A percentile compares a stretch with the other conserved stretches of the same genome.
These are phyloP conservation scores for Fusarium decemcellulare DNA, from an alignment of 2,329 filamentous ascomycete species.

Conservation along the genomic window DNA sequence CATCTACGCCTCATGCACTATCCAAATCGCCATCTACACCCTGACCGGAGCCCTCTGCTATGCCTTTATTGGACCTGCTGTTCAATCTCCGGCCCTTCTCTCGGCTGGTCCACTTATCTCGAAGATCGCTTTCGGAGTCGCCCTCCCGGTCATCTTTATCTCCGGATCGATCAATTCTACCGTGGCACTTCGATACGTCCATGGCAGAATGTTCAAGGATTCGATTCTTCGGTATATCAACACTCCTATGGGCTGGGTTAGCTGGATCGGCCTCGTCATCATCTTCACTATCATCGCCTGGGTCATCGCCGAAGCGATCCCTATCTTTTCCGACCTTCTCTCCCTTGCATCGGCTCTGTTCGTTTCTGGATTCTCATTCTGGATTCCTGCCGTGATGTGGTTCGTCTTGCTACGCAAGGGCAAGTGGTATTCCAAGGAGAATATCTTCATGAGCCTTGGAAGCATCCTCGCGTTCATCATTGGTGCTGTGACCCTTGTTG, in stretches of 20 bases:
- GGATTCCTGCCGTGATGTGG: constrained; percentile 39
- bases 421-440: constrained; percentile 39
- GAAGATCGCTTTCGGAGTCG: constrained; percentile 79
- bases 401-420: constrained; percentile 35
- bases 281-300: constrained; percentile 38
- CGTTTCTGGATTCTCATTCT: constrained; percentile 38
- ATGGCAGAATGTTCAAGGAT: constrained; percentile 40
- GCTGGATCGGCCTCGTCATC: constrained; percentile 31
- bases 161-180: constrained; percentile 40
- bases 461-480: constrained; percentile 37
- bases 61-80: constrained; percentile 74
- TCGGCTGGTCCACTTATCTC: constrained; percentile 72
- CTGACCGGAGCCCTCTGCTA: constrained; percentile 78
- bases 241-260: constrained; percentile 36
- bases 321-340: constrained; percentile 38
- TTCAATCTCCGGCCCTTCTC: constrained; percentile 77
- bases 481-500: constrained; percentile 35
- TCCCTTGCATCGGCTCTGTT: constrained; percentile 36
- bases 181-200: constrained; percentile 37
- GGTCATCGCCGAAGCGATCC: constrained; percentile 39
- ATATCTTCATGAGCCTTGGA: constrained; percentile 32
- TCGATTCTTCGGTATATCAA: constrained; percentile 37
- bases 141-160: constrained; percentile 66
- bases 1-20: constrained; percentile 72
- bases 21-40: constrained; percentile 76